phyloP scores from a whole-genome alignment of 2,329 filamentous ascomycete species.

The Huntiella decipiens region DNA sequence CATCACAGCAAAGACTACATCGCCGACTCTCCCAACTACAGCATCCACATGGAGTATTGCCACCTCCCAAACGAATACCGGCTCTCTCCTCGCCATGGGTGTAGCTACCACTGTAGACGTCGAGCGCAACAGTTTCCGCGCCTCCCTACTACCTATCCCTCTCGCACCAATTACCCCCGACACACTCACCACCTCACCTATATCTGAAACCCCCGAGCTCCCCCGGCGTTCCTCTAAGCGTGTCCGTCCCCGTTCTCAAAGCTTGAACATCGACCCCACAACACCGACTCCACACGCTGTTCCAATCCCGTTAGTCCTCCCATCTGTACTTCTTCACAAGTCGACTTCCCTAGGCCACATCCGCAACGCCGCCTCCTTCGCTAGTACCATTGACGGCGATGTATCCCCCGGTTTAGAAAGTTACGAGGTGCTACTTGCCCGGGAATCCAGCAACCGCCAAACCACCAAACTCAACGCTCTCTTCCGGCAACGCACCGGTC shows the following conservation, averaged over 20 bases:
- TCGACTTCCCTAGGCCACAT: neutral
- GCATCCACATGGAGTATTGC: constrained; percentile 1
- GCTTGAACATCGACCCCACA: neutral
- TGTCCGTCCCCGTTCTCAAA: neutral
- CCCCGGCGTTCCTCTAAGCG: constrained; percentile 7
- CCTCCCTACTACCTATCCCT: constrained; percentile 2
- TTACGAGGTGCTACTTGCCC: constrained; percentile 4
- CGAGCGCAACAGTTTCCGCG: constrained; percentile 1
- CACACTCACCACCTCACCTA: neutral
- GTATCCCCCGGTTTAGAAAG: constrained; percentile 1
- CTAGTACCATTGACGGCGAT: constrained; percentile 2
- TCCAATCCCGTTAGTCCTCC: neutral
- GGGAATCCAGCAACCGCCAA: constrained; percentile 1
- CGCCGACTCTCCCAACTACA: neutral
- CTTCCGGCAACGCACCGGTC: neutral
- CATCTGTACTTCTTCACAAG: constrained; percentile 2
- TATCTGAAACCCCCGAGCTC: neutral
- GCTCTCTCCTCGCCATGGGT: neutral
- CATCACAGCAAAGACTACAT: no score
- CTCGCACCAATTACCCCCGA: neutral
- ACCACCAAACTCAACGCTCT: neutral
- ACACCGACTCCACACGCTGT: neutral
- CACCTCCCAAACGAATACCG: neutral
- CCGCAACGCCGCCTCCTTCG: constrained; percentile 2
- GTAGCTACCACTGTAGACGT: constrained; percentile 1